phyloP scores from a whole-genome alignment of 257 asterid genomes.

The Ophiorrhiza pumila region DNA sequence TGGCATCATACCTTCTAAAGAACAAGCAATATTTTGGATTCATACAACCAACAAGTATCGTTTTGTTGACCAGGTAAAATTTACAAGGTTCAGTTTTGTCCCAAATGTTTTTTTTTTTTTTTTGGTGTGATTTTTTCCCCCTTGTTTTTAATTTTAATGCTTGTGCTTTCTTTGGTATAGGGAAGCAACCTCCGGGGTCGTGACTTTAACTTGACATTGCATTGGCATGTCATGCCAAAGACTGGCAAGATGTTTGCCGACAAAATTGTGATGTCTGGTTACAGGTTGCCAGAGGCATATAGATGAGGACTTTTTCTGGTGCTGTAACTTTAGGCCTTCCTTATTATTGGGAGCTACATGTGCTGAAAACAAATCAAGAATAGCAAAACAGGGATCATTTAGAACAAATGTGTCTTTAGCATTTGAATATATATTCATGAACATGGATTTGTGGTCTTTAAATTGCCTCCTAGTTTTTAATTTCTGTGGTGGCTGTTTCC shows the following conservation, averaged over 20 bases:
- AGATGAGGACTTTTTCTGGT: slow-evolving; percentile 37
- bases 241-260: slow-evolving; percentile 90
- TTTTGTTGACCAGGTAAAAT: slow-evolving; percentile 68
- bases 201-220: slow-evolving; percentile 78
- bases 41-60: slow-evolving; percentile 83
- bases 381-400: neutral
- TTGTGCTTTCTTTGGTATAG: slow-evolving; percentile 23
- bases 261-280: slow-evolving; percentile 85
- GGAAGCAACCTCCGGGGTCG: slow-evolving; percentile 91
- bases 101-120: neutral
- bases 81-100: neutral
- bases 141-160: neutral
- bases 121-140: neutral
- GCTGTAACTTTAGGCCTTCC: slow-evolving; percentile 22
- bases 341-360: slow-evolving; percentile 15
- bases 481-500: neutral
- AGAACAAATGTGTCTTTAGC: neutral
- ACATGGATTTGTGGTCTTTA: neutral
- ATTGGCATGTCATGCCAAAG: slow-evolving; percentile 99
- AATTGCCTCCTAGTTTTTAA: neutral
- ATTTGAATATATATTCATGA: neutral
- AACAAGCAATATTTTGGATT: slow-evolving; percentile 67
- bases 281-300: slow-evolving; percentile 63
- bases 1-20: slow-evolving; percentile 76
- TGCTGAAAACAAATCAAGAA: neutral